These are phyloP conservation scores for Mangifera indica DNA, from an alignment of 345 rosid species.

Conservation along the genomic window DNA sequence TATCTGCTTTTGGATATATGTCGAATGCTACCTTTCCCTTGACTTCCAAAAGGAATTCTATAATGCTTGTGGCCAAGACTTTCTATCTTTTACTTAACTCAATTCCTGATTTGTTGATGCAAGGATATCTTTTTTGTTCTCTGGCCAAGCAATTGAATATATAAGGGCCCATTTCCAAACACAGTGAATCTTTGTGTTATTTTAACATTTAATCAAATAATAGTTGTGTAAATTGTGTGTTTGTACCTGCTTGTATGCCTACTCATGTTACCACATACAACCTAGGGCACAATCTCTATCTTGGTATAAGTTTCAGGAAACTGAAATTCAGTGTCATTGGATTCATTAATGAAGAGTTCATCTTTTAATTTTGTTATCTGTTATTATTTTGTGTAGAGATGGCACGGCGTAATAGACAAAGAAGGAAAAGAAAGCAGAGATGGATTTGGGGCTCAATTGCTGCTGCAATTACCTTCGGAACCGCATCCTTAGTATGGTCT, in stretches of 20 bases:
- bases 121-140: neutral
- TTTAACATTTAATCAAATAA: neutral
- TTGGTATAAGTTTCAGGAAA: neutral
- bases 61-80: neutral
- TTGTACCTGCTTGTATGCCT: neutral
- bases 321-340: neutral
- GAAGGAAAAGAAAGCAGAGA: slow-evolving; percentile 54
- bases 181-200: no score
- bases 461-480: slow-evolving; percentile 57
- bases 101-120: slow-evolving; percentile 4
- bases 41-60: neutral
- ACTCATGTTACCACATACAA: neutral
- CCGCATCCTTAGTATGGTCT: slow-evolving; percentile 75
- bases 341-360: neutral
- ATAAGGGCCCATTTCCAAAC: neutral
- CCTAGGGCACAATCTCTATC: neutral
- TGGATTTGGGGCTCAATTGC: slow-evolving; percentile 88
- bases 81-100: neutral
- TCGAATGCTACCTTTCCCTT: neutral
- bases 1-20: neutral
- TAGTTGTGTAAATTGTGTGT: neutral
- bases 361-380: slow-evolving; percentile 5
- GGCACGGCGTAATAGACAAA: slow-evolving; percentile 50
- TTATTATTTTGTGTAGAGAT: slow-evolving; percentile 41
- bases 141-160: neutral